phyloP scores from a whole-genome alignment of 2,329 filamentous ascomycete genomes.

The Chrysosporium queenslandicum region DNA sequence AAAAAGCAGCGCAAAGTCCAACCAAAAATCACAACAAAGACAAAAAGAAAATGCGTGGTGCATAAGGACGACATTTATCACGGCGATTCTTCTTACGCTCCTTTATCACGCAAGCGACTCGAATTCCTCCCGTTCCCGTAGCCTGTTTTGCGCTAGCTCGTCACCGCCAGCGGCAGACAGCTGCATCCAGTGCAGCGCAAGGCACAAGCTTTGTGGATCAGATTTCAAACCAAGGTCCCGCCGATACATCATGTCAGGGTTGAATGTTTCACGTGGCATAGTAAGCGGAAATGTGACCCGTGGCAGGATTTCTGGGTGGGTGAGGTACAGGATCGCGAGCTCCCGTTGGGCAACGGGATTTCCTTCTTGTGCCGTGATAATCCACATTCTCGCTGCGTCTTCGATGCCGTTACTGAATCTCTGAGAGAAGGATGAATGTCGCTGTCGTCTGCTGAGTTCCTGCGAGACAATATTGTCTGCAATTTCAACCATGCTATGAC shows the following conservation, averaged over 20 bases:
- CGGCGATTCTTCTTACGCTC: neutral
- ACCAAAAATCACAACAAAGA: constrained; percentile 7
- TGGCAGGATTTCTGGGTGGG: constrained; percentile 72
- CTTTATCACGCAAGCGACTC: constrained; percentile 44
- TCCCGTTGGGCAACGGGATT: constrained; percentile 82
- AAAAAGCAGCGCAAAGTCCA: constrained; percentile 1
- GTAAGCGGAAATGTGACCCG: constrained; percentile 74
- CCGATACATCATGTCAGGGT: constrained; percentile 67
- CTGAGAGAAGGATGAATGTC: constrained; percentile 27
- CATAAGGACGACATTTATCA: neutral
- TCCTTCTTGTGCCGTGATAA: constrained; percentile 88
- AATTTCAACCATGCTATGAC: constrained; percentile 70
- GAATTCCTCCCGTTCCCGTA: constrained; percentile 60
- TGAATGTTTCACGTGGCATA: constrained; percentile 80
- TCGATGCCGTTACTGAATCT: constrained; percentile 37
- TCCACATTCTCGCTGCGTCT: constrained; percentile 81
- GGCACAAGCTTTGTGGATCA: constrained; percentile 81
- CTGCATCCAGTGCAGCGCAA: constrained; percentile 97
- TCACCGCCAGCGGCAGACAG: constrained; percentile 78
- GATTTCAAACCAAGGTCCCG: constrained; percentile 55
- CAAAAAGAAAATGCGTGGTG: too few species aligned
- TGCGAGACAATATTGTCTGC: constrained; percentile 59
- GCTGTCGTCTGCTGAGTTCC: constrained; percentile 30
- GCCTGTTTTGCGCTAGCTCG: constrained; percentile 67
- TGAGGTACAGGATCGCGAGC: constrained; percentile 85